Base-by-base conservation (phyloP, 202 grass and related monocot species). In the Schoenoplectus tabernaemontani region DNA sequence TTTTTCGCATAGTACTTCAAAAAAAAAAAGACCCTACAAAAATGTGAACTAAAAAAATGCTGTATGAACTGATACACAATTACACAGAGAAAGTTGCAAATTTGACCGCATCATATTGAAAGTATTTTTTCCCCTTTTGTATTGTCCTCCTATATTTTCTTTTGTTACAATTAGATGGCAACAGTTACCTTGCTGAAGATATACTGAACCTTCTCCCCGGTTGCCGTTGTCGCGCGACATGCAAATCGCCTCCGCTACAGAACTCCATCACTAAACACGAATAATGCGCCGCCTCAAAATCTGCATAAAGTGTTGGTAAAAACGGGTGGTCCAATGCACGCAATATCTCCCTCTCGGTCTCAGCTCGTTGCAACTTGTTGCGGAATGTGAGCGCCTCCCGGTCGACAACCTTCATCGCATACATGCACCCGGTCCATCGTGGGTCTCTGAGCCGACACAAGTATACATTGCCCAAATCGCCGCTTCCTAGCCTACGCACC, bases 341-440 rank as follows among this genome's bases (percentile, higher is more conserved):
- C 7, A 97, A 87, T 80, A 97, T 93, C 81, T 97, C 88, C 2
- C 86, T 86, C 87, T 97, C 93, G 37, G 86, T 90, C 90, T 91
- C 93, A 17, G 93, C 90, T 0, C 93, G 77, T 73, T 90, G 88
- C 12, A 97, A 86, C 78, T 97, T 97, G 87, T 91, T 91, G 67
- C 93, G 91, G 74, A 91, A 89, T 19, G 90, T 86, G 51, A 93
- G 87, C 0, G 88, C 93, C 50, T 97, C 93, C 46, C 85, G 86
- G 82, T 97, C 93, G 34, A 93, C 90, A 58, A 93, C 93, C 83
- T 97, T 97, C 88, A 97, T 93, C 33, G 93, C 93, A 39, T 91
- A 97, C 42, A 93, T 80, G 78, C 87, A 86, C 48, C 82, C 88
- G 3, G 90, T 72, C 61, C 78, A 86, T 85, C 70, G 74, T 0